These are phyloP conservation scores for Niebla homalea DNA, from an alignment of 495 filamentous ascomycete species.

Conservation along the genomic window DNA sequence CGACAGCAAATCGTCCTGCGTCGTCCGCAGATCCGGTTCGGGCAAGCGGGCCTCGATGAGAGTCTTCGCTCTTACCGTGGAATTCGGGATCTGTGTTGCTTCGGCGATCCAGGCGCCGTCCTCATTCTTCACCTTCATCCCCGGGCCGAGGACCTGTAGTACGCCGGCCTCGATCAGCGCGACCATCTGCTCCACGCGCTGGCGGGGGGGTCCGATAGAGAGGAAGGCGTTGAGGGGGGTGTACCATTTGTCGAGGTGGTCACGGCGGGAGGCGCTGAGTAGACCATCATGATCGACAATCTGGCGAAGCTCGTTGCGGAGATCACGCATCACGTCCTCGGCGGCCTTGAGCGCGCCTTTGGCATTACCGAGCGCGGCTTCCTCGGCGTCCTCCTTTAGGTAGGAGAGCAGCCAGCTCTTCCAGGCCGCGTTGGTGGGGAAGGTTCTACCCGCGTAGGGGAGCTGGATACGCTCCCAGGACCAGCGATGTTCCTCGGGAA, in stretches of 20 bases:
- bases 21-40: conserved; percentile 7
- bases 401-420: conserved; percentile 7
- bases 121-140: conserved; percentile 2
- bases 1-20: conserved; percentile 11
- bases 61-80: conserved; percentile 1
- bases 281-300: conserved; percentile 8
- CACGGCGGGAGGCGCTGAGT: conserved; percentile 2
- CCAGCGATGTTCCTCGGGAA: conserved; percentile 3
- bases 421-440: background rate
- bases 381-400: background rate
- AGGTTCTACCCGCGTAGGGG: background rate
- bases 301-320: conserved; percentile 14
- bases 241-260: conserved; percentile 9
- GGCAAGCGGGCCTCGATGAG: conserved; percentile 16
- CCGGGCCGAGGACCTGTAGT: conserved; percentile 12
- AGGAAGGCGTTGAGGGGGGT: conserved; percentile 9
- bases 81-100: conserved; percentile 7
- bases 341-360: conserved; percentile 14
- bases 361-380: conserved; percentile 12
- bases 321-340: conserved; percentile 14
- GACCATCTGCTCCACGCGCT: conserved; percentile 9
- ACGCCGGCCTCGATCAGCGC: conserved; percentile 14
- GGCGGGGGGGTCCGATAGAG: conserved; percentile 9
- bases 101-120: conserved; percentile 12
- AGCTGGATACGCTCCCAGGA: conserved; percentile 6